Percentiles rank a stretch among this genome's conserved stretches.
Evolutionary conservation across 1,139 yeast species (phyloP).

Genomic region (Sugiyamaella pinicola): DNA sequence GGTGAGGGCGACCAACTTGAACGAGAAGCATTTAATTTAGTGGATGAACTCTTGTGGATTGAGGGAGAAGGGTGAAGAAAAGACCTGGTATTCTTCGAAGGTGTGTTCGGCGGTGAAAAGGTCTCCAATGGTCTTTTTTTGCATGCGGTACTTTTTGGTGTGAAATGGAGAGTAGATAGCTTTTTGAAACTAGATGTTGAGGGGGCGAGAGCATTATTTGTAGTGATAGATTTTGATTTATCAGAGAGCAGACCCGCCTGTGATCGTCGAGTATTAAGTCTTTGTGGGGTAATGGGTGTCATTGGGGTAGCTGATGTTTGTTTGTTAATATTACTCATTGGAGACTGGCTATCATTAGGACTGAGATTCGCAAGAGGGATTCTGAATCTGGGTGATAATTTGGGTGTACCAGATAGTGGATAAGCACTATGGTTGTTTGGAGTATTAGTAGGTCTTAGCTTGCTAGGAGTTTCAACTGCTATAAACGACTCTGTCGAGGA

Average conservation of each 20-base stretch:
- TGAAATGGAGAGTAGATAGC: not conserved
- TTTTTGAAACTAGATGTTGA: not conserved
- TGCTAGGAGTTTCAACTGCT: not conserved
- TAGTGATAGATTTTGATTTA: not conserved
- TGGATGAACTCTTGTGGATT: not conserved
- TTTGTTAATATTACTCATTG: not conserved
- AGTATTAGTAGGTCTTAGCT: not conserved
- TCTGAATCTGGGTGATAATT: constrained; percentile 4
- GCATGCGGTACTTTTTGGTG: not conserved
- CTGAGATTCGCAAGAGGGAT: not conserved
- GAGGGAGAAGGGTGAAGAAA: constrained; percentile 7
- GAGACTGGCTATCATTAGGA: not conserved
- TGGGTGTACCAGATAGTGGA: not conserved
- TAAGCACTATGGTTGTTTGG: too few species aligned
- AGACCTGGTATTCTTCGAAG: constrained; percentile 1
- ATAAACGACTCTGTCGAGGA: not conserved
- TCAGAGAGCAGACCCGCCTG: not conserved
- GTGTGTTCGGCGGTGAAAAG: constrained; percentile 1
- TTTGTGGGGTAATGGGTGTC: constrained; percentile 5
- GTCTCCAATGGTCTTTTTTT: not conserved
- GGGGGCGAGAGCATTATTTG: too few species aligned
- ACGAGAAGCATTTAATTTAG: not conserved
- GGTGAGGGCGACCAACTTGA: constrained; percentile 26
- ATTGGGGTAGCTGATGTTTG: not conserved
- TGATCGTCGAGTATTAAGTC: not conserved